phyloP scores from a whole-genome alignment of 129 eudicot species.

The sunflower (Helianthus annuus) region HanXRQr2.0-SUNRISE NC_035438.2:23021673-23022172 shows the following conservation, averaged over 20 bases:
- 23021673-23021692: slow-evolving; percentile 73
- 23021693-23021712: slow-evolving; percentile 83
- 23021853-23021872: slow-evolving; percentile 6
- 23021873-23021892: background rate
- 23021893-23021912: background rate
- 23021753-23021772: background rate
- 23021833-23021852: slow-evolving; percentile 2
- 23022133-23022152: background rate
- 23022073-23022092: background rate
- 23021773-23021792: background rate
- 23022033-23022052: background rate
- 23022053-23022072: background rate
- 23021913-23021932: background rate
- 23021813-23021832: slow-evolving; percentile 9
- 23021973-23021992: background rate
- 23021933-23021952: background rate
- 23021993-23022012: background rate
- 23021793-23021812: background rate
- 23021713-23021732: slow-evolving; percentile 81
- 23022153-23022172: background rate
- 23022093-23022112: background rate
- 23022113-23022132: background rate
- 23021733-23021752: slow-evolving; percentile 35
- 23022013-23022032: background rate
- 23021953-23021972: background rate